phyloP scores from a whole-genome alignment of 2,329 filamentous ascomycete genomes.

The Fusarium goolgardi region DNA sequence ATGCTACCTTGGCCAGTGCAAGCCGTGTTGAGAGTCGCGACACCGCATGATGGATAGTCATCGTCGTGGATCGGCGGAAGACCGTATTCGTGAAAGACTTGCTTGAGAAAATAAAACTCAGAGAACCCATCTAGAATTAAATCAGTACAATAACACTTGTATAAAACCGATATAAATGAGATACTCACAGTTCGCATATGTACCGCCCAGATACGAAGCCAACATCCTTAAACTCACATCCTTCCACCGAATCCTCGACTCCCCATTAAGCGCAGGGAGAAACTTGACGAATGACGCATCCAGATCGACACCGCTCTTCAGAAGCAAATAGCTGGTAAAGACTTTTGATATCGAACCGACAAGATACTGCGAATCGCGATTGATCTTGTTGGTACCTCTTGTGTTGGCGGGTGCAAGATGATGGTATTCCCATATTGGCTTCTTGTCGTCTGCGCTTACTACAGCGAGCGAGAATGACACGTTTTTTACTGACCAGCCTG shows the following conservation, averaged over 20 bases:
- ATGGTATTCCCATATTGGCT: conserved; percentile 57
- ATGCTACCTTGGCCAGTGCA: conserved; percentile 51
- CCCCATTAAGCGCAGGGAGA: conserved; percentile 49
- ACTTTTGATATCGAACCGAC: conserved; percentile 57
- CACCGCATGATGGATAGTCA: conserved; percentile 54
- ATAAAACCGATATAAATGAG: too few relatives aligned
- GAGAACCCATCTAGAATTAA: conserved; percentile 44
- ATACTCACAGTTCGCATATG: conserved; percentile 52
- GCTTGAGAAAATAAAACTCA: conserved; percentile 53
- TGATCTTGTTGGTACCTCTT: conserved; percentile 50
- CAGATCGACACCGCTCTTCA: conserved; percentile 52
- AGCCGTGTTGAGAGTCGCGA: conserved; percentile 50
- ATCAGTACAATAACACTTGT: not conserved
- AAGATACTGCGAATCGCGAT: conserved; percentile 55
- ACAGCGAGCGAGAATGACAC: conserved; percentile 55
- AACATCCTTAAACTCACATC: conserved; percentile 54
- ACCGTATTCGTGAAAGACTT: conserved; percentile 51
- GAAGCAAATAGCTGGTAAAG: conserved; percentile 52
- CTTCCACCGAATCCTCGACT: conserved; percentile 48
- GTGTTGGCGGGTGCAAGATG: conserved; percentile 52
- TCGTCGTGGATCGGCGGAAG: conserved; percentile 52
- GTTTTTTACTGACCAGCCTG: conserved; percentile 52
- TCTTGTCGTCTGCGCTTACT: conserved; percentile 48
- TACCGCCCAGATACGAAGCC: conserved; percentile 53
- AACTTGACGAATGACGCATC: conserved; percentile 51